phyloP scores from a whole-genome alignment of 2,329 filamentous ascomycete genomes.

The Sordariomycetes sp. region DNA sequence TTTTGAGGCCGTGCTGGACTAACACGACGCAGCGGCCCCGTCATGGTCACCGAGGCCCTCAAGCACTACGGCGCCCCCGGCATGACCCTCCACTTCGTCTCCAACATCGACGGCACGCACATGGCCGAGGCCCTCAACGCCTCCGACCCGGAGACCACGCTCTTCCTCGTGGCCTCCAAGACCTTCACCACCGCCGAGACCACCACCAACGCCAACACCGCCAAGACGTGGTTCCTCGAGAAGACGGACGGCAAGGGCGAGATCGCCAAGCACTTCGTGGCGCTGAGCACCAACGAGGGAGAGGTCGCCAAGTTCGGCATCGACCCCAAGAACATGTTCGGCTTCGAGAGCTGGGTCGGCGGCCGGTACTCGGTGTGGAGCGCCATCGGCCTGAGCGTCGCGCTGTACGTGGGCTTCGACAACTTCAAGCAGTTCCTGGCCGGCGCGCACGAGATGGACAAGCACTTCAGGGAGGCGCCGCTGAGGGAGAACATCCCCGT shows the following conservation, averaged over 20 bases:
- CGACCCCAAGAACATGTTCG: slow-evolving; percentile 99
- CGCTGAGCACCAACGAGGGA: slow-evolving; percentile 86
- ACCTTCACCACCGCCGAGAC: slow-evolving; percentile 99
- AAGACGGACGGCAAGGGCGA: slow-evolving; percentile 65
- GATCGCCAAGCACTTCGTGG: slow-evolving; percentile 98
- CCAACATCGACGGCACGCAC: slow-evolving; percentile 98
- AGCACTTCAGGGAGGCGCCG: slow-evolving; percentile 88
- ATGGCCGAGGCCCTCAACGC: slow-evolving; percentile 83
- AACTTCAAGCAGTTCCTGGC: slow-evolving; percentile 96
- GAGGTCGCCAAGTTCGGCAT: slow-evolving; percentile 99
- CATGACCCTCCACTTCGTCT: slow-evolving; percentile 93
- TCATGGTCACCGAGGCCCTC: slow-evolving; percentile 97
- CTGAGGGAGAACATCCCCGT: slow-evolving; percentile 92
- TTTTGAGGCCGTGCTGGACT: not conserved
- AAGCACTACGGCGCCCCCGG: slow-evolving; percentile 85
- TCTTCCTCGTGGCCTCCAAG: slow-evolving; percentile 97
- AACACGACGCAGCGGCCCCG: slow-evolving; percentile 59
- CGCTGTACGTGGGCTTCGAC: slow-evolving; percentile 90
- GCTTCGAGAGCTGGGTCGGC: slow-evolving; percentile 97
- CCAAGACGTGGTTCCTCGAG: slow-evolving; percentile 94
- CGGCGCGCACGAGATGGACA: slow-evolving; percentile 95
- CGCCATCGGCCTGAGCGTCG: slow-evolving; percentile 90
- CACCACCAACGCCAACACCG: slow-evolving; percentile 90
- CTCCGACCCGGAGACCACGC: slow-evolving; percentile 94
- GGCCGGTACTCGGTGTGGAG: slow-evolving; percentile 99